phyloP scores from a whole-genome alignment of 2,329 filamentous ascomycete genomes.

The Calonectria pteridis region DNA sequence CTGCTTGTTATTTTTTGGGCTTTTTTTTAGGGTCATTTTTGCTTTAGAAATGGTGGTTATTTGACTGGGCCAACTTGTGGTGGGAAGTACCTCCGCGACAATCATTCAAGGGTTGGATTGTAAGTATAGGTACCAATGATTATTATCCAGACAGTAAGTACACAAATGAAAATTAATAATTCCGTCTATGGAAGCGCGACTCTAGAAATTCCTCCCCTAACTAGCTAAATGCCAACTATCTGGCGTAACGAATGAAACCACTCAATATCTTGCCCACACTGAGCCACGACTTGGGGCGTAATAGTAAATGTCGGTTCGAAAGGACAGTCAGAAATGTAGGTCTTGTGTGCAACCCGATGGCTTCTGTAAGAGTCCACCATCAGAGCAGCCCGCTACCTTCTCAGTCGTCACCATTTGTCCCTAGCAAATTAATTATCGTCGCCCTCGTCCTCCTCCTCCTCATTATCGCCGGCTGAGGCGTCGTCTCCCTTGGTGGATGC shows the following conservation, averaged over 20 bases:
- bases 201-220: background rate
- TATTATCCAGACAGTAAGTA: background rate
- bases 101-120: too few species aligned
- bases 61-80: too few species aligned
- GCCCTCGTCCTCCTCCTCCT: background rate
- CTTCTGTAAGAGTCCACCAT: background rate
- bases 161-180: background rate
- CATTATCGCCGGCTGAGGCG: rapidly evolving
- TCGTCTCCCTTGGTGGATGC: background rate
- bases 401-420: background rate
- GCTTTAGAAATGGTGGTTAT: too few species aligned
- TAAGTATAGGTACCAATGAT: too few species aligned
- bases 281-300: background rate
- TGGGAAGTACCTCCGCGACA: too few species aligned
- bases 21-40: too few species aligned
- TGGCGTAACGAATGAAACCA: background rate
- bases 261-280: background rate
- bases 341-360: background rate
- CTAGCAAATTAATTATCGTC: background rate
- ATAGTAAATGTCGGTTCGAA: background rate
- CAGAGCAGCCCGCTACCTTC: background rate
- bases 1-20: too few species aligned
- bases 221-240: background rate
- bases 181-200: background rate
- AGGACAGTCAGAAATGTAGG: background rate